Conservation (phyloP, 805 yeast genomes). For the Cephaloascus albidus region DNA sequence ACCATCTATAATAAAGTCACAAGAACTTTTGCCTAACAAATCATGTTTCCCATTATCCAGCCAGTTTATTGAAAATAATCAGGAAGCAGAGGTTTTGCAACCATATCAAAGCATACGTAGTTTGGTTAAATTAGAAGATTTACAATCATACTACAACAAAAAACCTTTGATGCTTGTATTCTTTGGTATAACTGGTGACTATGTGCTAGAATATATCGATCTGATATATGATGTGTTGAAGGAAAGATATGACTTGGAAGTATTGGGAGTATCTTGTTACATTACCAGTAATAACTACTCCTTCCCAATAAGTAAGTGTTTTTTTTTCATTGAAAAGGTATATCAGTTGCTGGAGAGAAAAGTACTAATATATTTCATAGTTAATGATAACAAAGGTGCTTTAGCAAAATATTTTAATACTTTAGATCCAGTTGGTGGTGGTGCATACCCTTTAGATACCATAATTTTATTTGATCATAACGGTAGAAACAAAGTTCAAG, state of each 20-base stretch:
- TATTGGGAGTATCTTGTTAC: constrained; percentile 11
- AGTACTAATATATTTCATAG: not conserved
- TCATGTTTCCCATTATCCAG: not conserved
- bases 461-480: constrained; percentile 9
- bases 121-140: not conserved
- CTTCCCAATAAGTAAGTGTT: constrained; percentile 10
- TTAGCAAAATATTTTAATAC: constrained; percentile 4
- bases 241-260: constrained; percentile 3
- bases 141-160: not conserved
- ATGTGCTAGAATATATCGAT: constrained; percentile 5
- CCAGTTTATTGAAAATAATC: not conserved
- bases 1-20: not conserved
- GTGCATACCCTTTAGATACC: constrained; percentile 13
- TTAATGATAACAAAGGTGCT: not conserved
- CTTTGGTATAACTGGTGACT: constrained; percentile 10
- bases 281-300: constrained; percentile 3
- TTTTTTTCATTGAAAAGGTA: not conserved
- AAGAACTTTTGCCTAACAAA: not conserved
- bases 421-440: constrained; percentile 16
- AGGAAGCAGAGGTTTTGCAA: not conserved
- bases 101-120: not conserved
- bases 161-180: constrained; percentile 10
- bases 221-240: constrained; percentile 1
- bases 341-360: not conserved
- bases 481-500: constrained; percentile 7